A percentile compares a stretch with the other conserved stretches of the same genome.
phyloP scores from a whole-genome alignment of 108 stramenopile genomes.

The Hondaea fermentalgiana region DNA sequence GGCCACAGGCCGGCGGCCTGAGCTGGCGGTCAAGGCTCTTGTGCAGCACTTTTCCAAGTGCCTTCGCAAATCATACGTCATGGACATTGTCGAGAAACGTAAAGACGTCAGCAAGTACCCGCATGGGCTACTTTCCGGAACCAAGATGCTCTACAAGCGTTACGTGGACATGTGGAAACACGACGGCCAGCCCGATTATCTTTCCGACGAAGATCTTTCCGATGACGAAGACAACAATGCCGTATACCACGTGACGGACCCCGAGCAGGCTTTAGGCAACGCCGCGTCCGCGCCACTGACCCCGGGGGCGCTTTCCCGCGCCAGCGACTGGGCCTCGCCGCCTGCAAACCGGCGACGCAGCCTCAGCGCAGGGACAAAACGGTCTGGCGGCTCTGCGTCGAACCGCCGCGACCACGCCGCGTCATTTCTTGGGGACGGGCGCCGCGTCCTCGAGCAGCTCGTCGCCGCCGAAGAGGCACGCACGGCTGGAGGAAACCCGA shows the following conservation, averaged over 20 bases:
- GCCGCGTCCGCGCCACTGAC: too few relatives aligned
- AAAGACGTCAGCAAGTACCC: neutral
- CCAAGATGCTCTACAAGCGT: neutral
- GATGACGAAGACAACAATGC: neutral
- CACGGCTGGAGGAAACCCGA: neutral
- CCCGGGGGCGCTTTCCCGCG: neutral
- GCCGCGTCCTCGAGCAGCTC: constrained; percentile 7
- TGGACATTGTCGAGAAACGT: neutral
- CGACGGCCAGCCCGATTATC: constrained; percentile 5
- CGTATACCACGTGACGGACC: neutral
- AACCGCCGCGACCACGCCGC: neutral
- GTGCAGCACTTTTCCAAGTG: constrained; percentile 14
- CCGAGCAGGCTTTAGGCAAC: too few relatives aligned
- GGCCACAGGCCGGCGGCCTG: neutral
- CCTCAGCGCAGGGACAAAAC: neutral
- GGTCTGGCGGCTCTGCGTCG: neutral
- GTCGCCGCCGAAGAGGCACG: neutral
- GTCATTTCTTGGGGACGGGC: neutral
- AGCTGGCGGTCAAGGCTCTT: neutral
- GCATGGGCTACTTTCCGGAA: neutral
- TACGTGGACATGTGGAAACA: neutral
- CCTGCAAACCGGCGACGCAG: neutral
- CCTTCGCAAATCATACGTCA: neutral
- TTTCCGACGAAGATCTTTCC: neutral
- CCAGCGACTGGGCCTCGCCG: too few relatives aligned